Percentiles rank a stretch among this genome's conserved stretches.
Conservation (phyloP, 2,329 filamentous ascomycete genomes). For the Alternaria gaisen region DNA sequence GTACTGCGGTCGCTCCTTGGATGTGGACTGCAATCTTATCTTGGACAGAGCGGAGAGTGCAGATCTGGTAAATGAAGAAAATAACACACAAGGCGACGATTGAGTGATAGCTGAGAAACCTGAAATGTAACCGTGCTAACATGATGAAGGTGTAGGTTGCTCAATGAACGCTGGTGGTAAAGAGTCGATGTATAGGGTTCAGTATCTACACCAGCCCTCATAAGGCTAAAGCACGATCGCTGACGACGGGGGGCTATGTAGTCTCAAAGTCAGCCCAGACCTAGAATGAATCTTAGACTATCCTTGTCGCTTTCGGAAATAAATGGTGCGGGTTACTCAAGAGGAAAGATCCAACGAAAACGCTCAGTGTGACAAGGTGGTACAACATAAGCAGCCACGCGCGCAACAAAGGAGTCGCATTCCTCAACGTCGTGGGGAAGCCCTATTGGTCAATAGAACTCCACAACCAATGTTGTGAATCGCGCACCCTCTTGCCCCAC, state of each 20-base stretch:
- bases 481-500: neutral
- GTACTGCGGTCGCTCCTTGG: neutral
- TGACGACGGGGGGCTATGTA: neutral
- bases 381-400: neutral
- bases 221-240: neutral
- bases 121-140: conserved; percentile 2
- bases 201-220: neutral
- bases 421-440: neutral
- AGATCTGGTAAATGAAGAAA: conserved; percentile 5
- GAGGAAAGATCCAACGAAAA: neutral
- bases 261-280: neutral
- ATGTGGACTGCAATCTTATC: neutral
- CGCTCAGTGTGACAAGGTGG: neutral
- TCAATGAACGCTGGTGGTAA: neutral
- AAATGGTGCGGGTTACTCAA: neutral
- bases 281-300: neutral
- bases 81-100: conserved; percentile 1
- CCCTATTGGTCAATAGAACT: neutral
- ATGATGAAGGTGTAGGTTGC: neutral
- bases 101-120: conserved; percentile 3
- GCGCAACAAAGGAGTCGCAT: conserved; percentile 1
- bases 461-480: neutral
- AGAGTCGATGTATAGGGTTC: neutral
- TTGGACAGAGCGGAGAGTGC: neutral
- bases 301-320: neutral